Percentiles rank a stretch among this genome's conserved stretches.
These are phyloP conservation scores for Karstenula rhodostoma DNA, from an alignment of 2,329 filamentous ascomycete genomes.

Conservation along the genomic window DNA sequence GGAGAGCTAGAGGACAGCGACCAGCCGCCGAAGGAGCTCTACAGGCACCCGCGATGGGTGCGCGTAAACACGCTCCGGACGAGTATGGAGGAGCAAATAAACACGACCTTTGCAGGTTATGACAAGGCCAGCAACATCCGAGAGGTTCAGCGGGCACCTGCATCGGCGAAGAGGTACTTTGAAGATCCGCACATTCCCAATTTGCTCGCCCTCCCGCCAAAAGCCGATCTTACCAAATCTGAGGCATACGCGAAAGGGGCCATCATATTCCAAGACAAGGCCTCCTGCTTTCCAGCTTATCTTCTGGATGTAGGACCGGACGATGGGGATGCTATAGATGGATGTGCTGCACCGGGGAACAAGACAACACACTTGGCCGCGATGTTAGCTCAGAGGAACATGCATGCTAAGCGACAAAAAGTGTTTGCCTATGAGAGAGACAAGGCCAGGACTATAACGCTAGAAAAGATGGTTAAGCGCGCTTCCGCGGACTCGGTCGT, in stretches of 20 bases:
- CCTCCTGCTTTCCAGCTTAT: constrained; percentile 95
- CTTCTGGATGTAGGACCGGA: constrained; percentile 73
- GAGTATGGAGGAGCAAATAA: constrained; percentile 74
- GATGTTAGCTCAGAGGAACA: constrained; percentile 63
- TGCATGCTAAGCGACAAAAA: constrained; percentile 42
- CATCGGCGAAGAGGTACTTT: constrained; percentile 63
- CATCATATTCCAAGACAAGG: constrained; percentile 94
- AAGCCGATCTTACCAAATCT: constrained; percentile 75
- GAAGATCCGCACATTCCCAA: constrained; percentile 86
- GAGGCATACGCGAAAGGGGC: constrained; percentile 77
- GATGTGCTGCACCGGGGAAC: constrained; percentile 93
- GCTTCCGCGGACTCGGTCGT: constrained; percentile 76
- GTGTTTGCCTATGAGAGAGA: constrained; percentile 87
- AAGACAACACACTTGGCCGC: constrained; percentile 95
- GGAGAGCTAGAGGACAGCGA: constrained; percentile 36
- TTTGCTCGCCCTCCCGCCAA: constrained; percentile 78
- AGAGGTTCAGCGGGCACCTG: constrained; percentile 60
- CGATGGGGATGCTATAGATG: constrained; percentile 85
- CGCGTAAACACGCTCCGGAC: constrained; percentile 83
- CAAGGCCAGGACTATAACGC: constrained; percentile 71
- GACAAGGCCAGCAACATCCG: constrained; percentile 63
- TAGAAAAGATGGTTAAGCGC: constrained; percentile 83
- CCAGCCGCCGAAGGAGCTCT: constrained; percentile 52
- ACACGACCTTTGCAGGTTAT: constrained; percentile 75
- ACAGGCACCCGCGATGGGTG: constrained; percentile 84